Evolutionary conservation across 1,284 basidiomycete genomes (phyloP), one percentile per base, ranked within the genome.

Genomic region (Moniliophthora roreri): DNA sequence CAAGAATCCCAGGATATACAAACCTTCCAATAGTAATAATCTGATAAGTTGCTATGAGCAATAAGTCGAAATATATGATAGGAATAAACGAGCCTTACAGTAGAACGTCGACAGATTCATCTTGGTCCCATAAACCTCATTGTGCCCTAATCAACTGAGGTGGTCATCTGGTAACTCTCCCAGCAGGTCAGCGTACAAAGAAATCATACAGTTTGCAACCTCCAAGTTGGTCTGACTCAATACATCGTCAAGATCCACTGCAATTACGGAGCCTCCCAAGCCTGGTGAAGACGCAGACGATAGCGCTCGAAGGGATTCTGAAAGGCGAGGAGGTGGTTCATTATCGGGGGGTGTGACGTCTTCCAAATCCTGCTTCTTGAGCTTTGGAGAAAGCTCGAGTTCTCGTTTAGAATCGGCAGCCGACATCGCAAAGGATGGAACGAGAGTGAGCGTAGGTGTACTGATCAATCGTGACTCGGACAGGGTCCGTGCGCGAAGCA

Each of bases 221-320:
- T 74, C 73, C 46, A 69, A 62, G 66, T 91, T 93, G 2, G 89
- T 92, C 63, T 82, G 72, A 58, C 83, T 78, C 49, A 91, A 69
- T 4, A 91, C 89, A 73, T 92, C 89, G 61, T 91, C 89, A 55
- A 91, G 69, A 70, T 91, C 89, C 37, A 90, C 74, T 3, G 87
- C 86, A 63, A 91, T 85, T 45, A 85, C 66, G 11, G 77, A 76
- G 54, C 66, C 67, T 37, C 55, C 44, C 6, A 65, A 63, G n/a
- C 55, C 52, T 26, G 66, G 62, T 13, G 65, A 61, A 10, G 64
- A 61, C 46, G 62, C 59, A 18, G 46, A 49, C 21, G 60, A 38
- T 26, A 73, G 61, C 21, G 60, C 60, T 48, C 67, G 63, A 8
- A 73, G 45, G 7, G 60, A 60, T 46, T 32, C 46, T 20, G 41